phyloP scores from a whole-genome alignment of 306 rosid species.

The Acmispon strigosus region DNA sequence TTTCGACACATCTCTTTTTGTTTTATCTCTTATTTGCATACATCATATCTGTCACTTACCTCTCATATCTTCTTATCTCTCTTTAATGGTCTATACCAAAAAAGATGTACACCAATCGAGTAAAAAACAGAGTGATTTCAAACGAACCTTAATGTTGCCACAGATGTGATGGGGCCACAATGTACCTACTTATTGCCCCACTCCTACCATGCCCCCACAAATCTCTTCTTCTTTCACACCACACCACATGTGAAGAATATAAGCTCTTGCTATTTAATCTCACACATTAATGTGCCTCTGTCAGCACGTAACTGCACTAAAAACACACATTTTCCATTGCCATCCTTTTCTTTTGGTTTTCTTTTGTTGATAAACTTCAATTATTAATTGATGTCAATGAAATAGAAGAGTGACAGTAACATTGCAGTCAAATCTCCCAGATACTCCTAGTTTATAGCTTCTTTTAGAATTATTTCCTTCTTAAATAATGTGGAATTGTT shows the following conservation, averaged over 20 bases:
- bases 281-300: slow-evolving; percentile 13
- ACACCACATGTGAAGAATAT: slow-evolving; percentile 11
- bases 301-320: slow-evolving; percentile 18
- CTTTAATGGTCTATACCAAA: too few species aligned
- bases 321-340: background rate
- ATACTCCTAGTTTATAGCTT: too few species aligned
- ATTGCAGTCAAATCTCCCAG: too few species aligned
- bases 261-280: background rate
- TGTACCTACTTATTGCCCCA: slow-evolving; percentile 20
- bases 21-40: too few species aligned
- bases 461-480: too few species aligned
- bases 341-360: background rate
- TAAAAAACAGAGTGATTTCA: slow-evolving; percentile 4
- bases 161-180: slow-evolving; percentile 28
- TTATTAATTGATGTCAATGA: background rate
- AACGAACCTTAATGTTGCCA: slow-evolving; percentile 22
- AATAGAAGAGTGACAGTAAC: too few species aligned
- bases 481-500: too few species aligned
- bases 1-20: too few species aligned
- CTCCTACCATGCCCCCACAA: slow-evolving; percentile 16
- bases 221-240: slow-evolving; percentile 4
- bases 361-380: background rate
- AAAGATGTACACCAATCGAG: too few species aligned
- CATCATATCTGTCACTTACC: too few species aligned
- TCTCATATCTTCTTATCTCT: too few species aligned